Evolutionary conservation across 805 yeast species (phyloP).

Genomic region (Yarrowia sp.): DNA sequence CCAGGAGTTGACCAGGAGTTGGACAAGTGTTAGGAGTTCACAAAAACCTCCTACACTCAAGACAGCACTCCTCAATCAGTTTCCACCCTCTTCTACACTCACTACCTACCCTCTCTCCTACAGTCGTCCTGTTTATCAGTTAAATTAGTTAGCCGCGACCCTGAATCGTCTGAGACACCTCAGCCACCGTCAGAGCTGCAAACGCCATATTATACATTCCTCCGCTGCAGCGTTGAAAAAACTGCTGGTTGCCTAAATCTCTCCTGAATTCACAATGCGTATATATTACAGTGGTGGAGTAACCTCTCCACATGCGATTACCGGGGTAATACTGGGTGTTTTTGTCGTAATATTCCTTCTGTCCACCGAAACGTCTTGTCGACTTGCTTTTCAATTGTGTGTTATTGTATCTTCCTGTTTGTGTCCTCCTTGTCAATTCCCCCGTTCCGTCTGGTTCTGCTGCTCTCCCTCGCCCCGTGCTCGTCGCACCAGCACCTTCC

Average conservation of each 20-base stretch:
- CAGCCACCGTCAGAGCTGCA: conserved; percentile 15
- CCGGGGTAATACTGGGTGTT: neutral
- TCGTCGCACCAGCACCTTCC: conserved; percentile 50
- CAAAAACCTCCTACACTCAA: too few relatives aligned
- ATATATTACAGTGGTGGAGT: conserved; percentile 5
- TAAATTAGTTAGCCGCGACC: conserved; percentile 16
- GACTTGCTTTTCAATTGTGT: too few relatives aligned
- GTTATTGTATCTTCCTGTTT: neutral
- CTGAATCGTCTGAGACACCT: neutral
- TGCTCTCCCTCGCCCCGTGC: conserved; percentile 46
- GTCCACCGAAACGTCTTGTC: too few relatives aligned
- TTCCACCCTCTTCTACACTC: too few relatives aligned
- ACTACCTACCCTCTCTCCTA: too few relatives aligned
- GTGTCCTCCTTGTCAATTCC: neutral
- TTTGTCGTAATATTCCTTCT: too few relatives aligned
- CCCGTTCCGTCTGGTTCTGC: neutral
- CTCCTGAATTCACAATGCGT: neutral
- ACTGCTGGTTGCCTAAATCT: neutral
- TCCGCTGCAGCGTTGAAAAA: neutral
- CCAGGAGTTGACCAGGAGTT: too few relatives aligned
- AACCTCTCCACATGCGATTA: neutral
- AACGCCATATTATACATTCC: conserved; percentile 2
- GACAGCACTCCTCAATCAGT: too few relatives aligned
- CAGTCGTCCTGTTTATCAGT: neutral
- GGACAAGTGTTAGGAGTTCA: too few relatives aligned